These are phyloP conservation scores for Ogataea thermomethanolica DNA, from an alignment of 805 yeast genomes.

Conservation along the genomic window DNA sequence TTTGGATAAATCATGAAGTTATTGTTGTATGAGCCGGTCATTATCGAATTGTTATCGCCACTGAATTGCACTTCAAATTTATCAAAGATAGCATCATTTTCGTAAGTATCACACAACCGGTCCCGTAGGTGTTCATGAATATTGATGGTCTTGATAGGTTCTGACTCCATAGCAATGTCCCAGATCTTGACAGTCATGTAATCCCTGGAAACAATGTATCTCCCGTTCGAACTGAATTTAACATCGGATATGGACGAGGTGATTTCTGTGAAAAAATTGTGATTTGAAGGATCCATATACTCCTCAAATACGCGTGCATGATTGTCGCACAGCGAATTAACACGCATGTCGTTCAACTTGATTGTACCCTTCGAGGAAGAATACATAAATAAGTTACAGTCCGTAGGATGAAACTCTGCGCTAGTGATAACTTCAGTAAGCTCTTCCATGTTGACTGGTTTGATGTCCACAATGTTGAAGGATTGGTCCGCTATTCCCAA, in stretches of 20 bases:
- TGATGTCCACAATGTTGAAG: slow-evolving; percentile 95
- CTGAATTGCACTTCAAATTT: slow-evolving; percentile 95
- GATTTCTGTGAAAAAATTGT: slow-evolving; percentile 95
- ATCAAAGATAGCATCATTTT: slow-evolving; percentile 96
- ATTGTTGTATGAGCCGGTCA: slow-evolving; percentile 97
- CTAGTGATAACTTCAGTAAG: slow-evolving; percentile 95
- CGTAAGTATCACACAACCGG: slow-evolving; percentile 93
- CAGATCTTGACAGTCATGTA: slow-evolving; percentile 96
- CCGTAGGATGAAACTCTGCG: slow-evolving; percentile 92
- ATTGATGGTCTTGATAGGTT: slow-evolving; percentile 90
- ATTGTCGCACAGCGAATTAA: slow-evolving; percentile 87
- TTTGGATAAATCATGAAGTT: slow-evolving; percentile 96
- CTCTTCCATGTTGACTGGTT: slow-evolving; percentile 98
- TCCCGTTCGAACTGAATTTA: slow-evolving; percentile 86
- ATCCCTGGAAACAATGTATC: slow-evolving; percentile 94
- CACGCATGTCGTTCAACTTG: slow-evolving; percentile 94
- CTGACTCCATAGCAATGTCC: slow-evolving; percentile 97
- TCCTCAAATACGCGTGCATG: slow-evolving; percentile 90
- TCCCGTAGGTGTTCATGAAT: slow-evolving; percentile 95
- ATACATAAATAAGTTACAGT: slow-evolving; percentile 93
- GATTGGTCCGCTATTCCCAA: slow-evolving; percentile 90
- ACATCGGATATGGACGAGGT: slow-evolving; percentile 93
- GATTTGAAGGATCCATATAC: slow-evolving; percentile 85
- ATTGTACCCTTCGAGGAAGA: slow-evolving; percentile 94
- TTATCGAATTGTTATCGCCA: slow-evolving; percentile 86